These are phyloP conservation scores for Candida yuanshanica DNA, from an alignment of 805 yeast species.

Conservation along the genomic window DNA sequence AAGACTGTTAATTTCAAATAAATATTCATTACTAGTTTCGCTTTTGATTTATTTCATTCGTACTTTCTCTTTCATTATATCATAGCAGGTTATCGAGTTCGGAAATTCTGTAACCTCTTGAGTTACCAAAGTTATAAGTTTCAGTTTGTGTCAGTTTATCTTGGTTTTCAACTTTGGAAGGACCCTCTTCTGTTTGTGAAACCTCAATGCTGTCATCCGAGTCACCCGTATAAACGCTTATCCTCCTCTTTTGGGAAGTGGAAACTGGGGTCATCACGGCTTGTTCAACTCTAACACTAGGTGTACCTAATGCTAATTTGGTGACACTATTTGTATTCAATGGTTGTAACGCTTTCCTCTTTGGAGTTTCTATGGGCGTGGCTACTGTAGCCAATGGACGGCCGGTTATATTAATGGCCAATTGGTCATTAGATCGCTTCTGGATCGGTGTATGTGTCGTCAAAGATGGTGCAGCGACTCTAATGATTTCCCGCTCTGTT, in stretches of 20 bases:
- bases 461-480: not conserved
- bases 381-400: not conserved
- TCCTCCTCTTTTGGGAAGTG: constrained; percentile 1
- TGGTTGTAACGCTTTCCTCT: not conserved
- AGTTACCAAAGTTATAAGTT: constrained; percentile 16
- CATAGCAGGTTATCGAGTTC: constrained; percentile 1
- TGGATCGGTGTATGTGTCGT: not conserved
- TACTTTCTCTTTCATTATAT: not conserved
- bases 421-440: not conserved
- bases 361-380: not conserved
- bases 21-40: no score
- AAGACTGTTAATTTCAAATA: no score
- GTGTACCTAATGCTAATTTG: not conserved
- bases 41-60: no score
- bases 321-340: not conserved
- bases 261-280: constrained; percentile 4
- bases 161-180: not conserved
- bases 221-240: constrained; percentile 8
- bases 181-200: not conserved
- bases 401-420: not conserved
- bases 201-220: constrained; percentile 9
- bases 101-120: constrained; percentile 6
- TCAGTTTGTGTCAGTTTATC: constrained; percentile 12
- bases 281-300: not conserved
- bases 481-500: not conserved